phyloP scores from a whole-genome alignment of 2,329 filamentous ascomycete genomes.

The Lecanicillium sp. region DNA sequence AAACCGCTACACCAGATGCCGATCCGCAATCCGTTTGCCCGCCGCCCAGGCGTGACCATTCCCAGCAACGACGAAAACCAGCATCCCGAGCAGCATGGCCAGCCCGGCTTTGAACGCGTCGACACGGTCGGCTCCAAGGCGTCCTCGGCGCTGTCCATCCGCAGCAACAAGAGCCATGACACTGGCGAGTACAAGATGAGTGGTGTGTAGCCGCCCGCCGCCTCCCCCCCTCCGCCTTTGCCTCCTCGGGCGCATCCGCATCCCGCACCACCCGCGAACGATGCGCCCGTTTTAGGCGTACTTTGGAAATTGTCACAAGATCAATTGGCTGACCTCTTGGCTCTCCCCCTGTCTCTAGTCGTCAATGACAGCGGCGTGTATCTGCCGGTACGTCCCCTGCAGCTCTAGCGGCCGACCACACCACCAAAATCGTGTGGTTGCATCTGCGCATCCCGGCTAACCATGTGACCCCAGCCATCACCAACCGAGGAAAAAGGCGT shows the following conservation, averaged over 20 bases:
- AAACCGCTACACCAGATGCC: constrained; percentile 39
- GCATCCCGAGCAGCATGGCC: constrained; percentile 29
- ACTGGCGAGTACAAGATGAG: constrained; percentile 73
- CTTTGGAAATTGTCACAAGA: constrained; percentile 13
- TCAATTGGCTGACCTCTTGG: constrained; percentile 16
- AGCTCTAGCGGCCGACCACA: neutral
- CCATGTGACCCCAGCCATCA: constrained; percentile 58
- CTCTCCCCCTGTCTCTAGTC: constrained; percentile 52
- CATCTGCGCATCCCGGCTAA: constrained; percentile 4
- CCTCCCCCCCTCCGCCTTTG: constrained; percentile 7
- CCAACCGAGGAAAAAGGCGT: constrained; percentile 76
- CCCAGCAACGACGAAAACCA: constrained; percentile 44
- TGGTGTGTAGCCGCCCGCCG: too few species aligned
- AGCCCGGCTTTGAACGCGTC: constrained; percentile 49
- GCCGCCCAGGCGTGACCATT: constrained; percentile 42
- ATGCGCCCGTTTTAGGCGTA: too few species aligned
- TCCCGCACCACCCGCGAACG: neutral
- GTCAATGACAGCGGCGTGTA: constrained; percentile 95
- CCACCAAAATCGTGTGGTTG: neutral
- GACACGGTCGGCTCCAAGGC: constrained; percentile 56
- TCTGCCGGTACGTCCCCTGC: constrained; percentile 58
- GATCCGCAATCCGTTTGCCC: constrained; percentile 66
- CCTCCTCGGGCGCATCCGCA: neutral
- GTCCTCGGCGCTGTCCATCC: constrained; percentile 54
- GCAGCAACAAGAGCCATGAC: constrained; percentile 52